These are phyloP conservation scores for Sclerotinia spermophila DNA, from an alignment of 2,329 filamentous ascomycete genomes.

Conservation along the genomic window DNA sequence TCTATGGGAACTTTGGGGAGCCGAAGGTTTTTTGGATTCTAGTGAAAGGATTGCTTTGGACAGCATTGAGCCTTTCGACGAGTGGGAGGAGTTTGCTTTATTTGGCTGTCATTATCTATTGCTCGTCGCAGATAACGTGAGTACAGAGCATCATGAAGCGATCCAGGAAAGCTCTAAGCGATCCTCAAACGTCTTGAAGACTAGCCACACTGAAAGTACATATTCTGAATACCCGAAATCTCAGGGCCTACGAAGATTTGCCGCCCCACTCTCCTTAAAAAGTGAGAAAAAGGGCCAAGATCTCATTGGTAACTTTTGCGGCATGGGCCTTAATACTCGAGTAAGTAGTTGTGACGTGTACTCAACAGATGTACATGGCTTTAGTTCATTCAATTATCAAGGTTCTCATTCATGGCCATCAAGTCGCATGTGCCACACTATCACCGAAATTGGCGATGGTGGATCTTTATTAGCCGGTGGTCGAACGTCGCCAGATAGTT, in stretches of 20 bases:
- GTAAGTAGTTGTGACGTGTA: conserved; percentile 48
- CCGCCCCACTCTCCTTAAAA: conserved; percentile 47
- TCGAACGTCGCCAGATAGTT: conserved; percentile 68
- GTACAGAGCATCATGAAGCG: not conserved
- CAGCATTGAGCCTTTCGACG: conserved; percentile 78
- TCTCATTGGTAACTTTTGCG: conserved; percentile 34
- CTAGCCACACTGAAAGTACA: conserved; percentile 24
- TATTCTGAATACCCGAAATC: conserved; percentile 41
- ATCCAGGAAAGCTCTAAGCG: not conserved
- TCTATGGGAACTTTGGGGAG: conserved; percentile 80
- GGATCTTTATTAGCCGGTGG: conserved; percentile 71
- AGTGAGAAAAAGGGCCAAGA: conserved; percentile 39
- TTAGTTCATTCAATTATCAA: not conserved
- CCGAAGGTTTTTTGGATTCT: conserved; percentile 59
- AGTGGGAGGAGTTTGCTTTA: conserved; percentile 91
- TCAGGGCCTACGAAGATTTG: conserved; percentile 56
- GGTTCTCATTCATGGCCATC: conserved; percentile 39
- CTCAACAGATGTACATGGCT: not conserved
- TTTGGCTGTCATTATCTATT: conserved; percentile 84
- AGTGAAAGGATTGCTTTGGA: conserved; percentile 62
- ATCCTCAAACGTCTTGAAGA: not conserved
- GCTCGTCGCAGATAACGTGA: conserved; percentile 51
- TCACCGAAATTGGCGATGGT: conserved; percentile 59
- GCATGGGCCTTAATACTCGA: conserved; percentile 42
- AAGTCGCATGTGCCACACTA: conserved; percentile 68